A percentile compares a stretch with the other conserved stretches of the same genome.
phyloP scores from a whole-genome alignment of 768 basidiomycete species.

The Mycena chlorophos region DNA sequence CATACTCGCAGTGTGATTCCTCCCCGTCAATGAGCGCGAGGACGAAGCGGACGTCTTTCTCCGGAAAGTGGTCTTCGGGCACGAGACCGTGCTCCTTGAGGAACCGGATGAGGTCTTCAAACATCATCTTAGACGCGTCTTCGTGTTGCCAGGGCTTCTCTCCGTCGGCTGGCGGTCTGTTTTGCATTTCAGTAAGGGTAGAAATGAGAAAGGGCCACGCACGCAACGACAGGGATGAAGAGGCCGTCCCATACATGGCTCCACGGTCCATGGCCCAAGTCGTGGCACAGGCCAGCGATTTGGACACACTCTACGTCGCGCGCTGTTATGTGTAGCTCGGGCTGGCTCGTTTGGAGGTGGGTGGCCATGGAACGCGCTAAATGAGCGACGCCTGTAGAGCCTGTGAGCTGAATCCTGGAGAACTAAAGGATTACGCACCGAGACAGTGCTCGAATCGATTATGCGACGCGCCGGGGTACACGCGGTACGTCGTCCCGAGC shows the following conservation, averaged over 20 bases:
- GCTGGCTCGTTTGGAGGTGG: constrained; percentile 58
- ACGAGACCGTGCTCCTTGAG: constrained; percentile 58
- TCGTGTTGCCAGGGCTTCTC: constrained; percentile 69
- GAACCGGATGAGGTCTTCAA: constrained; percentile 68
- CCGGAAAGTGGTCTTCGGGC: too few species aligned
- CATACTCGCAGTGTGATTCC: constrained; percentile 49
- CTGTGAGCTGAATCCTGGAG: constrained; percentile 3
- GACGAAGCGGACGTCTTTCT: constrained; percentile 61
- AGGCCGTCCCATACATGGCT: constrained; percentile 79
- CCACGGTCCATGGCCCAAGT: constrained; percentile 82
- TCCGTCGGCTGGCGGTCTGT: constrained; percentile 29
- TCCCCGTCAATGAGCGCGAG: constrained; percentile 81
- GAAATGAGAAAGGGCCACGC: background rate
- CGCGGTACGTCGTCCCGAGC: constrained; percentile 72
- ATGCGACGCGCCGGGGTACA: constrained; percentile 78
- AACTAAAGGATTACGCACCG: constrained; percentile 42
- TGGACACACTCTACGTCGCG: constrained; percentile 82
- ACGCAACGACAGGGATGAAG: constrained; percentile 59
- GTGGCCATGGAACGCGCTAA: constrained; percentile 65
- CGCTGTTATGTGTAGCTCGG: constrained; percentile 61
- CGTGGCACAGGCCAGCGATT: constrained; percentile 80
- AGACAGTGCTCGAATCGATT: constrained; percentile 83
- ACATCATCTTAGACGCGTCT: constrained; percentile 80
- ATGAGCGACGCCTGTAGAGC: constrained; percentile 63
- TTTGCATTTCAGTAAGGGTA: constrained; percentile 50